Conservation (phyloP, 305 asterid genomes). For the Fraxinus sp. region DNA sequence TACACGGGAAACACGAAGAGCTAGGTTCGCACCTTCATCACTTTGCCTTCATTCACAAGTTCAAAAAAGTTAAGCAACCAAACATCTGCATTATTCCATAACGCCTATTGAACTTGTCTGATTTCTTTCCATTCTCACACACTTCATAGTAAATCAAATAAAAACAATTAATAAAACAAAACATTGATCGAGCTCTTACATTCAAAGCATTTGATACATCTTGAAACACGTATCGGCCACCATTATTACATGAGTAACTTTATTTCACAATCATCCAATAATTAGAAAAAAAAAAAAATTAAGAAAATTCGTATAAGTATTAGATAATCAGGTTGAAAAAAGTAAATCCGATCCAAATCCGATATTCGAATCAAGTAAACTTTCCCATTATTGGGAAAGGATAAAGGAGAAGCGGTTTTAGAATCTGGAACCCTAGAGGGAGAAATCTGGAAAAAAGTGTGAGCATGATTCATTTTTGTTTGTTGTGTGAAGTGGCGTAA, state of each 20-base stretch:
- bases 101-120: not conserved
- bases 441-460: not conserved
- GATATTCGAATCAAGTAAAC: constrained; percentile 11
- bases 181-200: constrained; percentile 36
- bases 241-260: not conserved
- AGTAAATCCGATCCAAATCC: constrained; percentile 19
- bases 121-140: not conserved
- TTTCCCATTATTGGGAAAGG: not conserved
- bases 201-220: constrained; percentile 26
- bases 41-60: not conserved
- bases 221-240: constrained; percentile 24
- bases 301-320: not conserved
- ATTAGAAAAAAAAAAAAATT: not conserved
- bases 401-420: constrained; percentile 8
- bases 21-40: not conserved
- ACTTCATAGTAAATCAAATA: constrained; percentile 2
- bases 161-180: not conserved
- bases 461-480: not conserved
- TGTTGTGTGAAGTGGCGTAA: constrained; percentile 2
- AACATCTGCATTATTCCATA: not conserved
- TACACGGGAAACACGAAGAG: not conserved
- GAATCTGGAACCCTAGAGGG: constrained; percentile 10
- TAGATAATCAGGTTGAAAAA: not conserved
- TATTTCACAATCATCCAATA: constrained; percentile 4
- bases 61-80: not conserved